phyloP scores from a whole-genome alignment of 257 asterid species.

The Solanum ossicruentum region DNA sequence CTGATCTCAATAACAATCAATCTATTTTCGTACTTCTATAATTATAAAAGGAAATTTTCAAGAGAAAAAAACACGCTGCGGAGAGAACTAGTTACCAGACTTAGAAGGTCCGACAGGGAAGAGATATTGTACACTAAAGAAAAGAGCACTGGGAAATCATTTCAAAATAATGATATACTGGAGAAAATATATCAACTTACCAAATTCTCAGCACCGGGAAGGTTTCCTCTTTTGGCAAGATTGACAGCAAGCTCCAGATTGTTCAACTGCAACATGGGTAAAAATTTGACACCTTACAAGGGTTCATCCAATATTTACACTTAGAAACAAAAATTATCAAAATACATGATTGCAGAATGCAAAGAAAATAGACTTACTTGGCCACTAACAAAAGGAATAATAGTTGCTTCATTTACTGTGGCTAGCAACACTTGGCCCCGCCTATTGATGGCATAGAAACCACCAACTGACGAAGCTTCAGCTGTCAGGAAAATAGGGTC shows the following conservation, averaged over 20 bases:
- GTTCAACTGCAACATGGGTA: conserved; percentile 46
- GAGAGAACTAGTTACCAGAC: neutral
- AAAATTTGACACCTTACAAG: neutral
- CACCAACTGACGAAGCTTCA: conserved; percentile 90
- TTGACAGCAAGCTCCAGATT: conserved; percentile 99
- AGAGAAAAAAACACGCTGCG: neutral
- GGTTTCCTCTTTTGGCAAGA: conserved; percentile 98
- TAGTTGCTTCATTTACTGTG: conserved; percentile 85
- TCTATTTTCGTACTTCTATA: neutral
- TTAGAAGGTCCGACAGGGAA: neutral
- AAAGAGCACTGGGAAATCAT: neutral
- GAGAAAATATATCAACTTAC: conserved; percentile 24
- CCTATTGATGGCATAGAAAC: conserved; percentile 94
- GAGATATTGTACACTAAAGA: neutral
- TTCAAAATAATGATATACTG: neutral
- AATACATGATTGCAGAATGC: neutral
- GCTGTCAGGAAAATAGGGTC: conserved; percentile 94
- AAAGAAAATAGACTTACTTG: conserved; percentile 41
- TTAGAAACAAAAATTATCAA: neutral
- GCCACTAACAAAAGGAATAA: conserved; percentile 89
- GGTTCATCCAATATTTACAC: neutral
- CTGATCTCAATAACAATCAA: neutral
- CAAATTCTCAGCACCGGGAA: conserved; percentile 99
- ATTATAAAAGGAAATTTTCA: neutral
- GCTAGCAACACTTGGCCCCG: conserved; percentile 97